phyloP scores from a whole-genome alignment of 768 basidiomycete species.

The Calocybe gangraenosa region DNA sequence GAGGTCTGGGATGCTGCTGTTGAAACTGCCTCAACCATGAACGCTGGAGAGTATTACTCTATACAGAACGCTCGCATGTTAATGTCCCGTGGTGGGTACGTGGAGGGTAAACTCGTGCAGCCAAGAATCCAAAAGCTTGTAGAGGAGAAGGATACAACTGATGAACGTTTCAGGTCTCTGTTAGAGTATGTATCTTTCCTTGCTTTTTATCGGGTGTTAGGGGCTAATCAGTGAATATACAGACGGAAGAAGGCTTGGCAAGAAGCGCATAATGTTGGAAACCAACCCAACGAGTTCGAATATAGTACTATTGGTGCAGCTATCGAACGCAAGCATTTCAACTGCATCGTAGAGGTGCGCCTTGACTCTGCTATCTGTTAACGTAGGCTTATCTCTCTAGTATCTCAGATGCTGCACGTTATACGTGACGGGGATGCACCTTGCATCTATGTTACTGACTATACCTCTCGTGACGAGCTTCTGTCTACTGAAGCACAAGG shows the following conservation, averaged over 20 bases:
- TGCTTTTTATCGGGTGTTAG: background rate
- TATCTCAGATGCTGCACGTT: conserved; percentile 43
- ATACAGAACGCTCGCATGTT: conserved; percentile 51
- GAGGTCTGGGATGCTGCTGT: conserved; percentile 57
- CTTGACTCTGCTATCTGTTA: background rate
- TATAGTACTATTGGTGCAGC: conserved; percentile 47
- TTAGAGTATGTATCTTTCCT: conserved; percentile 38
- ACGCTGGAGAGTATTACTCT: conserved; percentile 44
- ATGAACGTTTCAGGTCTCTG: conserved; percentile 41
- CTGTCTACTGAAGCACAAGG: conserved; percentile 23
- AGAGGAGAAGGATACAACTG: conserved; percentile 29
- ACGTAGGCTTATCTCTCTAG: background rate
- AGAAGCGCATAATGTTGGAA: conserved; percentile 19
- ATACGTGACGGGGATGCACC: conserved; percentile 27
- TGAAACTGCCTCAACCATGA: conserved; percentile 37
- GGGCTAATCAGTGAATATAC: background rate
- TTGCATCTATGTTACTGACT: conserved; percentile 61
- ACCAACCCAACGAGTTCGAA: conserved; percentile 29
- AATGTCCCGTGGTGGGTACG: conserved; percentile 29
- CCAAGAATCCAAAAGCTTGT: conserved; percentile 42
- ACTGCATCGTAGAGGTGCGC: conserved; percentile 56
- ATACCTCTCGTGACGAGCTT: conserved; percentile 48
- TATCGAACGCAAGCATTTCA: conserved; percentile 38
- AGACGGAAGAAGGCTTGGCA: conserved; percentile 52
- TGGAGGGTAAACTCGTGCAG: conserved; percentile 52